Evolutionary conservation across 2,329 filamentous ascomycete genomes (phyloP), one percentile per base, ranked within the genome.

Genomic region (Neofusicoccum laricinum): DNA sequence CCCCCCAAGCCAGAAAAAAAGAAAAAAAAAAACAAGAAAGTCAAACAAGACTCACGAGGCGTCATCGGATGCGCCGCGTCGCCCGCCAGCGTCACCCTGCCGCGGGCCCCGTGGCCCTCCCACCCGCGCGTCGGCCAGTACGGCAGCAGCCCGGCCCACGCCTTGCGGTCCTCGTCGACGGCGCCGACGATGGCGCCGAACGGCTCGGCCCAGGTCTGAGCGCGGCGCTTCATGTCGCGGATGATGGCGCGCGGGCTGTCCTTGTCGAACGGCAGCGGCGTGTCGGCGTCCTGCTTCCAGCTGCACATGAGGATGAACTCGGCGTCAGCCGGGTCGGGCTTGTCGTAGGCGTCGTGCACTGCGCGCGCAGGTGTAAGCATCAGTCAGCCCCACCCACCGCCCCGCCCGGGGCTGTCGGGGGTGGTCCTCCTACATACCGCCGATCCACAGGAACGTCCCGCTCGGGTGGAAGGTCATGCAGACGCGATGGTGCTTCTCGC

Each of bases 241-340:
- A 72, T 2, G 63, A 69, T 14, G 68, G 67, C 12, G 17, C 25
- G 25, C 25, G 3, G 4, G 63, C 53, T 61, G 63, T 36, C 45
- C 21, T 5, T 32, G 19, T 17, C 46, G 25, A 34, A 46, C 3
- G 50, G 70, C 15, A 46, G 69, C 71, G 46, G n/a, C n/a, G n/a
- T n/a, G n/a, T n/a, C 77, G 78, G 40, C 70, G 69, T 10, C 75
- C 74, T 72, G 10, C 70, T 75, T 67, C 78, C 79, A 82, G 11
- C 80, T 82, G 58, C 82, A 79, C 68, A 83, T 83, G 71, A 79
- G 81, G 70, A 79, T 79, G 67, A 81, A 81, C 3, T 74, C 75
- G 80, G 79, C 81, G 4, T 70, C 71, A 21, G 78, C 77, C 1
- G 79, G 80, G 10, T 75, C 68, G 17, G 75, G n/a, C n/a, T 45